These are phyloP conservation scores for Crucihimalaya himalaica DNA, from an alignment of 345 rosid genomes.

Conservation along the genomic window DNA sequence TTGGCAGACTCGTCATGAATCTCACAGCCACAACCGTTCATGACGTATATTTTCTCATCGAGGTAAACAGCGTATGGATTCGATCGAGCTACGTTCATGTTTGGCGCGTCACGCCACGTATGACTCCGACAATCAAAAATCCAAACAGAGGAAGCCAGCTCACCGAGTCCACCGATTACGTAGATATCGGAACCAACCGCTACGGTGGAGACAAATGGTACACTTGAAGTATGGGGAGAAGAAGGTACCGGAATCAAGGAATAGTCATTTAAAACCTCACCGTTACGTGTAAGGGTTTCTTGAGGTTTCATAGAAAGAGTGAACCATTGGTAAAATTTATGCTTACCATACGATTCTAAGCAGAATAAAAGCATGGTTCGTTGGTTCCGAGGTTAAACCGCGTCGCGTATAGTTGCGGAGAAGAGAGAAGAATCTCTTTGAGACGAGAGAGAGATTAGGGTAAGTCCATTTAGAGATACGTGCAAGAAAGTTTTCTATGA, in stretches of 20 bases:
- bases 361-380: constrained; percentile 52
- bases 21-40: not conserved
- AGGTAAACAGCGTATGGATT: not conserved
- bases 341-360: not conserved
- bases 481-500: constrained; percentile 54
- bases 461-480: constrained; percentile 52
- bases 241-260: constrained; percentile 29
- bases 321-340: not conserved
- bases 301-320: constrained; percentile 24
- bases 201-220: constrained; percentile 32
- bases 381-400: constrained; percentile 46
- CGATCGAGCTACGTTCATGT: not conserved
- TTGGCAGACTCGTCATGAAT: not conserved
- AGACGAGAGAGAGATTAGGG: too few relatives aligned
- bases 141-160: not conserved
- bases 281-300: not conserved
- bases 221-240: not conserved
- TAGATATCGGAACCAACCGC: constrained; percentile 51
- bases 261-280: not conserved
- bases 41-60: not conserved
- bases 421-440: constrained; percentile 49
- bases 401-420: constrained; percentile 49
- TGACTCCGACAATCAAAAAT: not conserved
- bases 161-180: not conserved
- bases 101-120: not conserved